Base-by-base conservation (phyloP, 148 eudicot genomes). In the Cornus controversa region DNA sequence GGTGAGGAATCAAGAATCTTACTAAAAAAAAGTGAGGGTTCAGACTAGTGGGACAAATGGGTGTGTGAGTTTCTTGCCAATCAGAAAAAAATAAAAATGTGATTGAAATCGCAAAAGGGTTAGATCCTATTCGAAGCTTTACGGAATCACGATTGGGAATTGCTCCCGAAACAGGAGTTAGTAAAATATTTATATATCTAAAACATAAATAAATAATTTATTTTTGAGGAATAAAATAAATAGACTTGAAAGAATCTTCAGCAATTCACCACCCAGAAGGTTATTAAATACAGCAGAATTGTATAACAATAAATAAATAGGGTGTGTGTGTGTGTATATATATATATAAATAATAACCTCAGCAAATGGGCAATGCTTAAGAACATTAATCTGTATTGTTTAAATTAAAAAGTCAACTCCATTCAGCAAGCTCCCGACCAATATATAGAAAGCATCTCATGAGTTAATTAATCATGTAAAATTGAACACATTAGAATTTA, bases 161-260 rank as follows among this genome's bases (percentile, higher is more conserved):
- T 95, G 97, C 89, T 93, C 98, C 99, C 97, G 93, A 25, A 31
- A 31, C 4, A 2, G 34, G 97, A 78, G 57, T 91, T 94, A 27
- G 93, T 89, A 77, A 91, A 91, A 84, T 93, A 95, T 96, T 96
- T 93, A 71, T 93, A 95, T 71, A 95, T 88, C 99, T 94, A 78
- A 23, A 82, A 40, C 54, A 73, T 57, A 27, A 42, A 47, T 64
- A 67, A 72, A 13, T 31, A 31, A n/a, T n/a, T n/a, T n/a, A n/a
- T n/a, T n/a, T n/a, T n/a, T n/a, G 4, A 36, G 6, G 2, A 53
- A 29, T 8, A 5, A 13, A 58, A 45, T 42, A 24, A 64, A 66
- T n/a, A 11, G 28, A 54, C 1, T 40, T n/a, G 6, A 9, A 40
- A 9, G 62, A 62, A 14, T 40, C 24, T 54, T 14, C 25, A 60